Conservation (phyloP, 78 protist species). For the Tieghemostelium lacteum region DNA sequence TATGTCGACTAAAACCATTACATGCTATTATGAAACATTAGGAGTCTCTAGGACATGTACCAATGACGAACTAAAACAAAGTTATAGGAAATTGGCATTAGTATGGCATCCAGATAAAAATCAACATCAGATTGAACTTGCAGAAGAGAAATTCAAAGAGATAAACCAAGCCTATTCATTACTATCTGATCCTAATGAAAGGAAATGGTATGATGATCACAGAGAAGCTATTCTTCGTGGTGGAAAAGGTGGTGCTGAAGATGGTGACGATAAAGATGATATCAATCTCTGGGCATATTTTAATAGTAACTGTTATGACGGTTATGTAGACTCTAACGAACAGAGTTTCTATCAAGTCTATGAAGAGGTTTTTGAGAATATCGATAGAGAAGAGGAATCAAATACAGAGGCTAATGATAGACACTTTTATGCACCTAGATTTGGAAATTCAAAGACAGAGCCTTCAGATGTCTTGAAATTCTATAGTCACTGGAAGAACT, state of each 20-base stretch:
- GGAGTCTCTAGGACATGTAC: constrained; percentile 76
- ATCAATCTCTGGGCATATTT: constrained; percentile 87
- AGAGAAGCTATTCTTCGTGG: constrained; percentile 79
- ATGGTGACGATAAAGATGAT: constrained; percentile 47
- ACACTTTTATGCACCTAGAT: constrained; percentile 48
- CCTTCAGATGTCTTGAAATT: constrained; percentile 57
- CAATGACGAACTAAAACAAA: constrained; percentile 79
- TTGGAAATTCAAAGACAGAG: constrained; percentile 59
- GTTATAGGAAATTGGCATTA: constrained; percentile 87
- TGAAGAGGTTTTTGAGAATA: constrained; percentile 43
- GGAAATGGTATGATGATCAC: constrained; percentile 90
- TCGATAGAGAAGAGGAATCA: constrained; percentile 69
- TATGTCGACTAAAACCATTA: neutral
- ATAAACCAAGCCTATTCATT: constrained; percentile 81
- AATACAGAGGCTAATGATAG: constrained; percentile 3
- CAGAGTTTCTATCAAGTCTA: constrained; percentile 81
- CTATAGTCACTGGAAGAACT: constrained; percentile 83
- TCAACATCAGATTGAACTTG: constrained; percentile 66
- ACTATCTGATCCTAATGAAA: constrained; percentile 83
- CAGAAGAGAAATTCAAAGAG: constrained; percentile 88
- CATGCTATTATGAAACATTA: constrained; percentile 87
- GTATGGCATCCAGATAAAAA: constrained; percentile 92
- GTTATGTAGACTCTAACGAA: constrained; percentile 51
- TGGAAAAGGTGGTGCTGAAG: constrained; percentile 55
- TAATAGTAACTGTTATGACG: constrained; percentile 47